phyloP scores from a whole-genome alignment of 371 early-diverging fungal genomes.

The Actinomortierella ambigua region DNA sequence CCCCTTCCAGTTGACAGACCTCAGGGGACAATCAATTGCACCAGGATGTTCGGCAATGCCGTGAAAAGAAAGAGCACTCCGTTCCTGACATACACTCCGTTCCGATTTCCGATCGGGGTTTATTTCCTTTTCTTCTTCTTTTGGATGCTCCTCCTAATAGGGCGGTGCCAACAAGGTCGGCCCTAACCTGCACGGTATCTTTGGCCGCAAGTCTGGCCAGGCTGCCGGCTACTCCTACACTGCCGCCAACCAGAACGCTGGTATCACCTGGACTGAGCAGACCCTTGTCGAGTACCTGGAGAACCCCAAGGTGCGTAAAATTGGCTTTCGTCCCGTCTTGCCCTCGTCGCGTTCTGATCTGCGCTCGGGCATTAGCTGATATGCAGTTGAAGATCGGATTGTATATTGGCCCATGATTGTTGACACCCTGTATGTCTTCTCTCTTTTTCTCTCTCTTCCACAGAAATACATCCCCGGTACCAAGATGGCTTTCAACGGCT shows the following conservation, averaged over 20 bases:
- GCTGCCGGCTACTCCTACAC: constrained; percentile 93
- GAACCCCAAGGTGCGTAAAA: constrained; percentile 93
- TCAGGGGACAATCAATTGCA: no score
- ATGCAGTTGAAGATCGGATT: neutral
- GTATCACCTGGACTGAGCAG: constrained; percentile 87
- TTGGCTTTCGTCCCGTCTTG: neutral
- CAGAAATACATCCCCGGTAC: constrained; percentile 87
- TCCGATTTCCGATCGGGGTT: neutral
- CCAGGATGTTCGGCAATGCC: no score
- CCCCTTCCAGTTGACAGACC: no score
- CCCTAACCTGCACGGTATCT: constrained; percentile 94
- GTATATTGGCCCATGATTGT: neutral
- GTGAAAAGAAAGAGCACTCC: no score
- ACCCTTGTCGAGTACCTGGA: constrained; percentile 88
- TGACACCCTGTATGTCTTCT: neutral
- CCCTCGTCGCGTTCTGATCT: no score
- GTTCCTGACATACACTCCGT: no score
- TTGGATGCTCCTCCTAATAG: constrained; percentile 38
- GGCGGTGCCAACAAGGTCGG: constrained; percentile 94
- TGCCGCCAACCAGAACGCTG: constrained; percentile 90
- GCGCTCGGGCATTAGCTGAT: no score
- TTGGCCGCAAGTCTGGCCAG: constrained; percentile 89
- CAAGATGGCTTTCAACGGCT: constrained; percentile 98
- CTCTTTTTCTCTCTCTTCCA: neutral
- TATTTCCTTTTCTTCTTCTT: neutral